Evolutionary conservation across 345 rosid genomes (phyloP).

Genomic region (Pugionium dolabratum): DNA sequence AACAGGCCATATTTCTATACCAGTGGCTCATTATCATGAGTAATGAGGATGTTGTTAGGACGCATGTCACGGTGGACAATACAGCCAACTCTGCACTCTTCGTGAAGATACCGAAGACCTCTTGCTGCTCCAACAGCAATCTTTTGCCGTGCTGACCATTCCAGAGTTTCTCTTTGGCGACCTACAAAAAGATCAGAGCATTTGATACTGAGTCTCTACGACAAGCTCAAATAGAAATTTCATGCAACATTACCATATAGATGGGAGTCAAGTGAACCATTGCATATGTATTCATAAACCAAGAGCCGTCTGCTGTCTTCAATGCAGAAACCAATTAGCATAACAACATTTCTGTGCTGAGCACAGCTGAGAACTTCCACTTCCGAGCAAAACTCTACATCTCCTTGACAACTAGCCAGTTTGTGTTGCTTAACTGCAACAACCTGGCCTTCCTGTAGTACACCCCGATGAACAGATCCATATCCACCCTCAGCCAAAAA

Average conservation of each 20-base stretch:
- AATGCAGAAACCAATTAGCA: constrained; percentile 63
- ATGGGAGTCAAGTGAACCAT: constrained; percentile 65
- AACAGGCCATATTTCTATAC: neutral
- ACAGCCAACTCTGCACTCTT: constrained; percentile 75
- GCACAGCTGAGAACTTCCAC: constrained; percentile 69
- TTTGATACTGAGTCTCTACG: neutral
- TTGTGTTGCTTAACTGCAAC: constrained; percentile 65
- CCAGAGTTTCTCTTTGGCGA: constrained; percentile 40
- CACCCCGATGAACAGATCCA: constrained; percentile 59
- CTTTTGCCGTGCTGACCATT: constrained; percentile 56
- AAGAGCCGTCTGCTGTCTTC: constrained; percentile 58
- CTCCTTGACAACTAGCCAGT: constrained; percentile 53
- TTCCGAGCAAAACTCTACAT: constrained; percentile 63
- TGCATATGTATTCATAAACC: constrained; percentile 66
- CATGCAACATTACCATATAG: constrained; percentile 45
- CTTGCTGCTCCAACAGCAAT: constrained; percentile 70
- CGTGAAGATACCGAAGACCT: constrained; percentile 72
- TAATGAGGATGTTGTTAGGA: constrained; percentile 65
- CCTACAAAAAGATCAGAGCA: constrained; percentile 7
- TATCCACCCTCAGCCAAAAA: constrained; percentile 62
- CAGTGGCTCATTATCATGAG: constrained; percentile 62
- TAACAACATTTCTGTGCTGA: constrained; percentile 67
- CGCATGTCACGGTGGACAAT: constrained; percentile 68
- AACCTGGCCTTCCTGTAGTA: constrained; percentile 53
- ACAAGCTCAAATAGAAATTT: neutral